Percentiles rank a stretch among this genome's conserved stretches.
Conservation (phyloP, 495 filamentous ascomycete species). For the Penicillium mononematosum region DNA sequence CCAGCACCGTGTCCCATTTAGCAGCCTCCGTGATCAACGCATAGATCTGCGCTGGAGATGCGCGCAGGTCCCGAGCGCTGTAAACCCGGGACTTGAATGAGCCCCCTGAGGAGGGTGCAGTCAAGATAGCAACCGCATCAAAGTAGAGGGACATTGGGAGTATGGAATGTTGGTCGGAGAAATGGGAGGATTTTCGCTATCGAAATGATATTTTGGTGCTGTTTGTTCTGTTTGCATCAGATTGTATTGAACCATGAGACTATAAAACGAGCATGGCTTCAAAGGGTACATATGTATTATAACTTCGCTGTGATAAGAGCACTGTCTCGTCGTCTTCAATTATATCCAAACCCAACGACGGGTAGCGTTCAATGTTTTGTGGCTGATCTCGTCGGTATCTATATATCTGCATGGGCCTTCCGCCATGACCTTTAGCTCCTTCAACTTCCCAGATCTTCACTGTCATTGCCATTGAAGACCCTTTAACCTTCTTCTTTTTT, state of each 20-base stretch:
- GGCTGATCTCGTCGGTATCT: neutral
- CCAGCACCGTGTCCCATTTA: slow-evolving; percentile 85
- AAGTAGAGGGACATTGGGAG: slow-evolving; percentile 87
- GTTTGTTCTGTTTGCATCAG: slow-evolving; percentile 29
- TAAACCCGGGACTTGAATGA: slow-evolving; percentile 85
- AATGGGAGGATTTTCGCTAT: slow-evolving; percentile 13
- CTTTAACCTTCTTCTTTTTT: neutral
- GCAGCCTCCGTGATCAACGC: slow-evolving; percentile 79
- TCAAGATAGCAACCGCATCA: slow-evolving; percentile 76
- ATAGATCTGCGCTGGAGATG: slow-evolving; percentile 76
- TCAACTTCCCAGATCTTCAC: neutral
- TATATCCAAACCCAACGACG: neutral
- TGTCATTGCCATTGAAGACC: slow-evolving; percentile 1
- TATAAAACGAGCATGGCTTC: neutral
- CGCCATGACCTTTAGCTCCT: neutral
- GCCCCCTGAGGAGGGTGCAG: slow-evolving; percentile 60
- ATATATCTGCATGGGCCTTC: neutral
- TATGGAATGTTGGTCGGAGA: neutral
- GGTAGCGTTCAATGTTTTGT: neutral
- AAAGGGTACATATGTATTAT: neutral
- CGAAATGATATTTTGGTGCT: slow-evolving; percentile 6
- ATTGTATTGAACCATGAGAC: neutral
- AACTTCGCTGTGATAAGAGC: neutral
- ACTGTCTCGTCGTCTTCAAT: neutral
- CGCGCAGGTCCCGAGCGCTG: slow-evolving; percentile 62